A percentile compares a stretch with the other conserved stretches of the same genome.
phyloP scores from a whole-genome alignment of 192 early-diverging fungal species.

The Coemansia sp. region DNA sequence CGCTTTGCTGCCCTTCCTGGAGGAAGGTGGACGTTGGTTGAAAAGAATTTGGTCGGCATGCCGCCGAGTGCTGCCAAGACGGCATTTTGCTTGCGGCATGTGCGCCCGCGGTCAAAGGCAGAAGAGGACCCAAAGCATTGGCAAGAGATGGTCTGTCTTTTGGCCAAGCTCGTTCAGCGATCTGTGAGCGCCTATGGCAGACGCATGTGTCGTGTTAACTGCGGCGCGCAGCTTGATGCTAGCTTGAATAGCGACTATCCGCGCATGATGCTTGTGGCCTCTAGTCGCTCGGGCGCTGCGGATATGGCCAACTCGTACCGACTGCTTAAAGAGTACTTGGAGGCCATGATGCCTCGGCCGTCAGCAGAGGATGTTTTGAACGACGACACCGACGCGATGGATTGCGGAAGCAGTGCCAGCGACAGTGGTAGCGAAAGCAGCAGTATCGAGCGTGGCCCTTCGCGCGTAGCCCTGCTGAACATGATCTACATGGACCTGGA shows the following conservation, averaged over 20 bases:
- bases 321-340: not conserved
- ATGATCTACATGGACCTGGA: conserved; percentile 31
- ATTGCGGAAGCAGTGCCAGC: not conserved
- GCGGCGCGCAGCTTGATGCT: not conserved
- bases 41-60: not conserved
- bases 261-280: not conserved
- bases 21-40: not conserved
- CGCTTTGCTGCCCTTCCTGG: not conserved
- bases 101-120: conserved; percentile 10
- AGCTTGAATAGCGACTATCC: not conserved
- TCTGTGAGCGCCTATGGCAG: conserved; percentile 18
- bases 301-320: not conserved
- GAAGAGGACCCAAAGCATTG: not conserved
- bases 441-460: not conserved
- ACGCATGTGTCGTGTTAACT: conserved; percentile 30
- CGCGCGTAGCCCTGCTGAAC: not conserved
- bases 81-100: conserved; percentile 19
- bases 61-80: conserved; percentile 25
- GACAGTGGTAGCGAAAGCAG: not conserved
- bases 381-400: not conserved
- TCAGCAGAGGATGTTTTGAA: not conserved
- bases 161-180: conserved; percentile 34
- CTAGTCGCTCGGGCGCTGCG: not conserved
- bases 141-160: conserved; percentile 12
- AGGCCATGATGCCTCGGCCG: conserved; percentile 4